Percentiles rank a stretch among this genome's conserved stretches.
Conservation (phyloP, 1,284 basidiomycete species). For the Heimioporus retisporus region DNA sequence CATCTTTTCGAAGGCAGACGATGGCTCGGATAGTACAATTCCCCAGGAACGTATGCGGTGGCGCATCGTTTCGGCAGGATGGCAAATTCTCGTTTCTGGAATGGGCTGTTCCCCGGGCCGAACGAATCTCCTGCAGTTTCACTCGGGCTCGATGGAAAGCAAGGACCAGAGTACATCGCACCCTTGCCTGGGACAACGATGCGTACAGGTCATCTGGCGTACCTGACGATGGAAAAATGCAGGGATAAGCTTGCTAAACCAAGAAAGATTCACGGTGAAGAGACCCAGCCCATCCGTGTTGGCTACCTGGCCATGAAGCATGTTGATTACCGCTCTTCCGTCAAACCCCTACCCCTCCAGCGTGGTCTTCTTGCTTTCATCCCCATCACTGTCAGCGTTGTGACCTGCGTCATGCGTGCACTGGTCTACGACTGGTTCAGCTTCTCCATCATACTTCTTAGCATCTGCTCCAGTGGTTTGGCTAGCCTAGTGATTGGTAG, state of each 20-base stretch:
- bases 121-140: slow-evolving; percentile 29
- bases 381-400: slow-evolving; percentile 34
- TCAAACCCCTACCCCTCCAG: slow-evolving; percentile 8
- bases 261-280: slow-evolving; percentile 21
- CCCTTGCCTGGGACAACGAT: slow-evolving; percentile 35
- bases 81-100: slow-evolving; percentile 41
- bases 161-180: slow-evolving; percentile 37
- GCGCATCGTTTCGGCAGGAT: slow-evolving; percentile 40
- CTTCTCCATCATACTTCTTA: slow-evolving; percentile 42
- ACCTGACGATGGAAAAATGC: slow-evolving; percentile 30
- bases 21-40: slow-evolving; percentile 47
- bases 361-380: slow-evolving; percentile 29
- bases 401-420: slow-evolving; percentile 31
- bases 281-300: slow-evolving; percentile 19
- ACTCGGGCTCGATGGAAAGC: slow-evolving; percentile 41
- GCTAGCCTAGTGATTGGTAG: slow-evolving; percentile 31
- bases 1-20: slow-evolving; percentile 35
- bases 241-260: background rate
- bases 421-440: slow-evolving; percentile 34
- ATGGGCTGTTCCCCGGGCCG: slow-evolving; percentile 40
- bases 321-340: slow-evolving; percentile 5
- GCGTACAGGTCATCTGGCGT: slow-evolving; percentile 33
- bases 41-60: slow-evolving; percentile 41
- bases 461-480: slow-evolving; percentile 40
- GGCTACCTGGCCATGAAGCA: slow-evolving; percentile 31